Percentiles rank a stretch among this genome's conserved stretches.
Evolutionary conservation across 306 rosid genomes (phyloP).

Genomic region (Prunus mira): DNA sequence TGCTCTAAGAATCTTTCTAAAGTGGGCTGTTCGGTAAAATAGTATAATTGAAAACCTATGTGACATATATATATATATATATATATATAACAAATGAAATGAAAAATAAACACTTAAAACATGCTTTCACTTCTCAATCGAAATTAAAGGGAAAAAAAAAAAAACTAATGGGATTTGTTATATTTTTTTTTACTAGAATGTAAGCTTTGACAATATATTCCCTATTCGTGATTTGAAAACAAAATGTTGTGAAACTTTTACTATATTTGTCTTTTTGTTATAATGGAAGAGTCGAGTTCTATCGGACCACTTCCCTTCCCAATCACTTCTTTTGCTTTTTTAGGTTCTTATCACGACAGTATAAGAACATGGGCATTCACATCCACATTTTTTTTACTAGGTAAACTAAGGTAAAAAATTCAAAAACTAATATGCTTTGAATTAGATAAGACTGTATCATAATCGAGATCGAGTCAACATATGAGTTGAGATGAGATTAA

Average conservation of each 20-base stretch:
- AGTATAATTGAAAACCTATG: neutral
- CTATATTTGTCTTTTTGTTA: neutral
- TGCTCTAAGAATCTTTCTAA: slow-evolving; percentile 27
- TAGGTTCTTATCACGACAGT: neutral
- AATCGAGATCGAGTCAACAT: neutral
- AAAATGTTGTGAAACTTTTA: neutral
- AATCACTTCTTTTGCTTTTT: neutral
- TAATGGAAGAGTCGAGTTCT: neutral
- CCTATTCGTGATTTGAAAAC: neutral
- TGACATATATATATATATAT: neutral
- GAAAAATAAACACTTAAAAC: too few species aligned
- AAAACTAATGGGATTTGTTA: too few species aligned
- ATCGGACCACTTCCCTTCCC: neutral
- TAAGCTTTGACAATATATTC: neutral
- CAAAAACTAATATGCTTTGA: neutral
- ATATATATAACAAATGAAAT: too few species aligned
- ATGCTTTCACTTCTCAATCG: too few species aligned
- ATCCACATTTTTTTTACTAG: too few species aligned
- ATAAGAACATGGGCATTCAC: too few species aligned
- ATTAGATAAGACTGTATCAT: neutral
- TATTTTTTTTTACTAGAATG: neutral
- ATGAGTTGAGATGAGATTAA: neutral
- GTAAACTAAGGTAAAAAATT: neutral
- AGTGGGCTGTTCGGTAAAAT: neutral
- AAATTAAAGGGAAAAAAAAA: too few species aligned